Conservation (phyloP, 2,329 filamentous ascomycete species). For the Aspergillaceae sp. region DNA sequence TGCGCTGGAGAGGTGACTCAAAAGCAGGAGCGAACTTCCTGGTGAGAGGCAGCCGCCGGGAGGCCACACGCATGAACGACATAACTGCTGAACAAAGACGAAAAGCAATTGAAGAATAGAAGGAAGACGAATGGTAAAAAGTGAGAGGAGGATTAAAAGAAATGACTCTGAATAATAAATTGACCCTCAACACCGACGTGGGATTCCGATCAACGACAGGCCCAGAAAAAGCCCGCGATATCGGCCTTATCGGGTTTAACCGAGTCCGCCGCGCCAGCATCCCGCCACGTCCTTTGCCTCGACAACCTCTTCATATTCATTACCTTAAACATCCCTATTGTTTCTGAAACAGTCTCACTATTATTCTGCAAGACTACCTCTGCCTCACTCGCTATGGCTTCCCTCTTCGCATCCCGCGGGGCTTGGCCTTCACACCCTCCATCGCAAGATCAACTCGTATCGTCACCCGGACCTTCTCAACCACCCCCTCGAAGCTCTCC, state of each 20-base stretch:
- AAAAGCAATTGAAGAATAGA: not conserved
- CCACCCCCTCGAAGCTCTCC: slow-evolving; percentile 11
- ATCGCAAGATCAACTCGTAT: slow-evolving; percentile 19
- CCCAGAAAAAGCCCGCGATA: slow-evolving; percentile 19
- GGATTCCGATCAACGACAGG: not conserved
- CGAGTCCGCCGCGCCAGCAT: slow-evolving; percentile 4
- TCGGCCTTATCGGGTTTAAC: slow-evolving; percentile 14
- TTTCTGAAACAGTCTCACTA: slow-evolving; percentile 4
- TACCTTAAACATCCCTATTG: too few species aligned
- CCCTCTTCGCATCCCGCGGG: slow-evolving; percentile 19
- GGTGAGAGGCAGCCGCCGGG: slow-evolving; percentile 26
- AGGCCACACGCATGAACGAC: slow-evolving; percentile 27
- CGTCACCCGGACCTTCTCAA: slow-evolving; percentile 19
- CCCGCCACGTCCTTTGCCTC: not conserved
- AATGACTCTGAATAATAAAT: too few species aligned
- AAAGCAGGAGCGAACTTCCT: slow-evolving; percentile 20
- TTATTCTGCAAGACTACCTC: not conserved
- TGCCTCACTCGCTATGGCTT: slow-evolving; percentile 7
- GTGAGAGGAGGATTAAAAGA: not conserved
- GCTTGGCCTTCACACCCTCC: slow-evolving; percentile 36
- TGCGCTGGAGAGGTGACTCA: slow-evolving; percentile 26
- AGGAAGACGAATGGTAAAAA: not conserved
- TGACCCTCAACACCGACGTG: not conserved
- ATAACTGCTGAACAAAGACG: slow-evolving; percentile 9
- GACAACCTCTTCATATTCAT: not conserved